Evolutionary conservation across 306 rosid genomes (phyloP), one percentile per base, ranked within the genome.

Genomic region (Begonia loranthoides): DNA sequence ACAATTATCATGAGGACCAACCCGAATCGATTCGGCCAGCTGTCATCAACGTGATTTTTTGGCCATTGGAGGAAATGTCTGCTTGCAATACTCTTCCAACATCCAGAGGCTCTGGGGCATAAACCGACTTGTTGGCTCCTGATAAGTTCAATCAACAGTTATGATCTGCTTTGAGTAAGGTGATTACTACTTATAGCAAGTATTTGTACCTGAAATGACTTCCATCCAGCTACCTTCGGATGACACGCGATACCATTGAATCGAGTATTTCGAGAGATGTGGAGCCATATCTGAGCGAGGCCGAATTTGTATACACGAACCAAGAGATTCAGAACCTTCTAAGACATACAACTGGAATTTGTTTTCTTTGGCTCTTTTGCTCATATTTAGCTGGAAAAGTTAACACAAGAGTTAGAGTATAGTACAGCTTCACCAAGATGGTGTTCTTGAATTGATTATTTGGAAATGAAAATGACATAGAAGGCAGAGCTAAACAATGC

Each of bases 81-180:
- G 76, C 90, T 79, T 82, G 90, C 50, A 89, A 76, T 67, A 73
- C 67, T 70, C 97, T 75, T 49, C 95, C 95, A 52, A 85, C 90
- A 70, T 89, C 97, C 40, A 71, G 70, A n/a, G 97, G 97, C 41
- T 89, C 97, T 6, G 93, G 93, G 51, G 97, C 87, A 66, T 89
- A 89, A 36, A 60, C 51, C 45, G 79, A 67, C 63, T 72, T 78
- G 58, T 50, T 52, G 59, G 90, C 94, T 64, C 97, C 94, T 89
- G 74, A 70, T 5, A 28, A 28, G 36, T 28, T 28, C 36, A 7
- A 28, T 28, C 36, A 28, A 28, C 34, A 28, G 1, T 28, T 28
- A 28, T 28, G 36, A 28, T 28, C 9, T 28, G 6, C 36, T 28
- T 28, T 28, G 36, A 28, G 8, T 28, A 28, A 28, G 36, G 4